Evolutionary conservation across 2,329 filamentous ascomycete species (phyloP), one percentile per base, ranked within the genome.

Genomic region (Septoria linicola): DNA sequence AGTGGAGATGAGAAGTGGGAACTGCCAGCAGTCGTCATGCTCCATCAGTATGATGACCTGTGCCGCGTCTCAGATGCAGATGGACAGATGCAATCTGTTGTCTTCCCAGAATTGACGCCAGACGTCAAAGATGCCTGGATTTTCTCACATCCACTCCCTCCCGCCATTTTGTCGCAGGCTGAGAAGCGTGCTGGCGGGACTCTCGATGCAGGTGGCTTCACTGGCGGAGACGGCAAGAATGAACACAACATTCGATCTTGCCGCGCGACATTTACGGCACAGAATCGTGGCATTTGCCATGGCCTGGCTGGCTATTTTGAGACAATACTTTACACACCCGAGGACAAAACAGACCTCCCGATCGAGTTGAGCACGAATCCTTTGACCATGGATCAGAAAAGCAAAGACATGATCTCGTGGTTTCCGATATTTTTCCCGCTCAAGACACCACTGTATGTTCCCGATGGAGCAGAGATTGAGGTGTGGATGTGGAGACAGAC

Each of bases 351-450:
- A 49, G 43, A 62, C 63, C 74, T 73, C 1, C 84, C 82, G 61
- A 82, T 96, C 3, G 92, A 97, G 73, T 79, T 99, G 53, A 95
- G 89, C 65, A 99, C 88, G 3, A 87, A 96, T 64, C 95, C 93
- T 0, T 87, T 95, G 58, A 88, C 86, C 23, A 97, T 99, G 72
- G 89, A 93, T 49, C 75, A 76, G 51, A 97, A 97, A 80, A 96
- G 90, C 76, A 87, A 87, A 66, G 91, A 95, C 63, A 99, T 99
- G 95, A 95, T 96, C 58, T 95, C 89, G 49, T 99, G 93, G 93
- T 99, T 99, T 69, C 93, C 93, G 1, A 97, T 99, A 23, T 96
- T 92, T 74, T 99, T 99, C 67, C 93, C 95, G 0, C 74, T 99
- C 11, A 95, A 93, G 90, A 84, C 83, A 62, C 92, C 93, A 0